Evolutionary conservation across 1,284 basidiomycete species (phyloP).

Genomic region (Anthracocystis panici-leucophaei): DNA sequence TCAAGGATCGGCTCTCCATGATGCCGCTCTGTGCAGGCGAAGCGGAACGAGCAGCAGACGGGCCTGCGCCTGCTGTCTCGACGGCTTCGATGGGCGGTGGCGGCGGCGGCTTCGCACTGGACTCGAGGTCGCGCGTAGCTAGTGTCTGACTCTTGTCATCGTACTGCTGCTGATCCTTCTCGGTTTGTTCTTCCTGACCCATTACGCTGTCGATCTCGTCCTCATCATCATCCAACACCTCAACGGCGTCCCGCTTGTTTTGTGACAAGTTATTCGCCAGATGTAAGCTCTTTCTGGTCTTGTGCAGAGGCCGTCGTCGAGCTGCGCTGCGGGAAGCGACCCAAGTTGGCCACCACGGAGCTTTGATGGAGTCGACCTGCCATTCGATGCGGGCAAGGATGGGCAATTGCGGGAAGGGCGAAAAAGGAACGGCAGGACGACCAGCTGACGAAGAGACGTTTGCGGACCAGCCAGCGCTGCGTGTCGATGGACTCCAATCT

Average conservation of each 20-base stretch:
- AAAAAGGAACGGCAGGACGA: background rate
- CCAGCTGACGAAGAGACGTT: conserved; percentile 21
- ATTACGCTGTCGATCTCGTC: background rate
- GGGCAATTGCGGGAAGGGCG: conserved; percentile 46
- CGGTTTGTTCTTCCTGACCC: background rate
- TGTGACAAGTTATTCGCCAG: conserved; percentile 12
- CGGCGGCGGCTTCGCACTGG: background rate
- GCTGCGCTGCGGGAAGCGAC: conserved; percentile 12
- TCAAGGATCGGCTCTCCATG: background rate
- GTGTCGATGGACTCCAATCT: conserved; percentile 34
- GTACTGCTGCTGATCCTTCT: background rate
- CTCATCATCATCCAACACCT: background rate
- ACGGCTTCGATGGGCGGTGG: background rate
- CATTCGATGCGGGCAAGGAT: conserved; percentile 66
- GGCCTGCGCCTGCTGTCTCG: conserved; percentile 2
- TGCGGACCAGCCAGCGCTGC: conserved; percentile 30
- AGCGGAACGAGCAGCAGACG: background rate
- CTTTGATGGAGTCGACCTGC: conserved; percentile 60
- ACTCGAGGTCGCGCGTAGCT: background rate
- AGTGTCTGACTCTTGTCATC: conserved; percentile 4
- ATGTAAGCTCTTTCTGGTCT: conserved; percentile 27
- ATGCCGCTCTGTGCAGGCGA: background rate
- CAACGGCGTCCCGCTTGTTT: conserved; percentile 1
- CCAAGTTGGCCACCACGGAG: conserved; percentile 62
- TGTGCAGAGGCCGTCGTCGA: conserved; percentile 1